Base-by-base conservation (phyloP, 305 asterid genomes). In the Rubia tinctorum region DNA sequence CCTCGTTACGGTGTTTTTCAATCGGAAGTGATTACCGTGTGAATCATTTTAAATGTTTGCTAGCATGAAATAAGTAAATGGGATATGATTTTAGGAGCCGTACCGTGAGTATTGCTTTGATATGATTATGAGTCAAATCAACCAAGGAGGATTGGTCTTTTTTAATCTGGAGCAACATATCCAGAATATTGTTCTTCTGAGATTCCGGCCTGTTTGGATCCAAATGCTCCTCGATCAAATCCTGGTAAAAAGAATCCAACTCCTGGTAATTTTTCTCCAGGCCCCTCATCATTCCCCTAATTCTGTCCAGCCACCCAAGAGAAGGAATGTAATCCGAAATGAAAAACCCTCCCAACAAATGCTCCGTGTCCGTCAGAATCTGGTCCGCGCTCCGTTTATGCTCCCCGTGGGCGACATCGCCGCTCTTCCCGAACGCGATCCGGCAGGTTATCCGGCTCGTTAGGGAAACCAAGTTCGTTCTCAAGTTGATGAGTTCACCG, bases 91-190 rank as follows among this genome's bases (percentile, higher is more conserved):
- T 2, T 0, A 62, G 15, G 1, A 37, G 2, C 0, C 7, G 0
- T 82, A 86, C 88, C 86, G 77, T 61, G 14, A 84, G 80, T 3
- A 81, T 59, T 4, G 87, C 90, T 82, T 82, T 86, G 82, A 86
- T 76, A 58, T 80, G 82, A 53, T 84, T 68, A 53, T 63, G 55
- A 17, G n/a, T 61, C 13, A 78, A 7, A 11, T 65, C 20, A 17
- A 55, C 27, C 0, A 66, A 9, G 25, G 76, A 22, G 0, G 64
- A 20, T 9, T 58, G 30, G 0, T 78, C 62, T 7, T 56, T 37
- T 58, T 47, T 75, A 9, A 82, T 56, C 12, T 53, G 68, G n/a
- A 82, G 40, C 71, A 83, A 42, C 14, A 80, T 37, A 72, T 80
- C 82, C 7, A 82, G 77, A 69, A 82, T 63, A 0, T 80, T 83